Conservation (phyloP, 345 rosid species). For the Eucalyptus caleyi region DNA sequence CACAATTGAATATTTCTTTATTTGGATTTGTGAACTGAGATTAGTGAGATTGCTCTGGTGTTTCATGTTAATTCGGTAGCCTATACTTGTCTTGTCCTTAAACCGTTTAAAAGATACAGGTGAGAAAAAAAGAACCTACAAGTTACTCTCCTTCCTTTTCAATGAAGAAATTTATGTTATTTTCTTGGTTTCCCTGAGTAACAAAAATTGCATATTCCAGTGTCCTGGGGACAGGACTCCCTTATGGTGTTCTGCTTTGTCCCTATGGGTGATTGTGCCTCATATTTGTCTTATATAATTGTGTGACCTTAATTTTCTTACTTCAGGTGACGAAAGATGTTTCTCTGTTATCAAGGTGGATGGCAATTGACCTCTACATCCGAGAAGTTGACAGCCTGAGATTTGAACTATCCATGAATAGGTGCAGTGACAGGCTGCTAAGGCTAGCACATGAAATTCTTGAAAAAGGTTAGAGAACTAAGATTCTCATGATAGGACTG, state of each 20-base stretch:
- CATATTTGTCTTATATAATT: background rate
- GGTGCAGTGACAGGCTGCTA: slow-evolving; percentile 55
- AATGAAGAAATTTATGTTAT: background rate
- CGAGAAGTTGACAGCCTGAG: slow-evolving; percentile 87
- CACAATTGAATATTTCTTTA: background rate
- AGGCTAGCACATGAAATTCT: slow-evolving; percentile 76
- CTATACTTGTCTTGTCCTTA: background rate
- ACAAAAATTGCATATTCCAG: background rate
- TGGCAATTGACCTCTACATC: slow-evolving; percentile 87
- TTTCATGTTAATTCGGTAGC: background rate
- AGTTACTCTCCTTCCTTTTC: background rate
- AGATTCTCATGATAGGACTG: background rate
- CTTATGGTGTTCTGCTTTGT: background rate
- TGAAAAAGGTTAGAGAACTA: slow-evolving; percentile 44
- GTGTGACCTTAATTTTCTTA: background rate
- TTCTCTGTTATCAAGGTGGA: slow-evolving; percentile 93
- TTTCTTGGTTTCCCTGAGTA: background rate
- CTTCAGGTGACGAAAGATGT: slow-evolving; percentile 90
- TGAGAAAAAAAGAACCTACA: background rate
- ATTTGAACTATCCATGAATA: slow-evolving; percentile 79
- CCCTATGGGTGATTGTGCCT: background rate
- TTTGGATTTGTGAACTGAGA: background rate
- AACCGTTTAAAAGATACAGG: background rate
- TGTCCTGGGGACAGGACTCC: background rate
- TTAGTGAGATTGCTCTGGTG: background rate